Evolutionary conservation across 257 asterid genomes (phyloP).

Genomic region (Fraxinus pennsylvanica): DNA sequence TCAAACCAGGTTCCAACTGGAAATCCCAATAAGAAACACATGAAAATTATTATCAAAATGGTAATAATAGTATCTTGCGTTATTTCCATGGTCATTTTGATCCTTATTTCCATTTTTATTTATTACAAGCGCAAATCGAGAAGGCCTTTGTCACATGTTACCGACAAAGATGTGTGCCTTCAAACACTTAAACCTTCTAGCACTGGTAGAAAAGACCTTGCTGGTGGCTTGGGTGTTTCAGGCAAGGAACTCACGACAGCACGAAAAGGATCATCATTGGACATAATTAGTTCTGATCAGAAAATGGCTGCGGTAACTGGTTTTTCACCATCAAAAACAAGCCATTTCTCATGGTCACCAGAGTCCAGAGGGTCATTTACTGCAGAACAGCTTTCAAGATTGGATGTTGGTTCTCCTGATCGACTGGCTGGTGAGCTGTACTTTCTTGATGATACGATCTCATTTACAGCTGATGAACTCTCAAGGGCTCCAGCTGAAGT

Average conservation of each 20-base stretch:
- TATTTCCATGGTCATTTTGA: slow-evolving; percentile 46
- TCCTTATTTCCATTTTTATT: slow-evolving; percentile 55
- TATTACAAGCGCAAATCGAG: slow-evolving; percentile 46
- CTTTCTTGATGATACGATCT: slow-evolving; percentile 84
- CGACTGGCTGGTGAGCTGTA: slow-evolving; percentile 84
- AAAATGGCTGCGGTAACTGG: slow-evolving; percentile 66
- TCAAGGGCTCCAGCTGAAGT: slow-evolving; percentile 98
- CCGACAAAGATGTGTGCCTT: slow-evolving; percentile 45
- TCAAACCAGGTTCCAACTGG: slow-evolving; percentile 40
- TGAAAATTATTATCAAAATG: slow-evolving; percentile 54
- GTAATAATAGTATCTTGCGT: slow-evolving; percentile 62
- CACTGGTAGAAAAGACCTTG: slow-evolving; percentile 45
- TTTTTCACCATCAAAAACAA: slow-evolving; percentile 77
- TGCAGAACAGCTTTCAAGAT: slow-evolving; percentile 67
- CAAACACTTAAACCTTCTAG: slow-evolving; percentile 57
- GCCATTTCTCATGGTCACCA: slow-evolving; percentile 91
- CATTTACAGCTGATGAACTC: slow-evolving; percentile 84
- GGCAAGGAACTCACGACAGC: slow-evolving; percentile 66
- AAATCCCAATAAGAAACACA: slow-evolving; percentile 33
- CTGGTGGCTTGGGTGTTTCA: slow-evolving; percentile 59
- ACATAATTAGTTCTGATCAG: slow-evolving; percentile 68
- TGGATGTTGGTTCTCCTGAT: slow-evolving; percentile 86
- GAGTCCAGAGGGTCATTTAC: slow-evolving; percentile 79
- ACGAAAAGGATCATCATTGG: slow-evolving; percentile 63
- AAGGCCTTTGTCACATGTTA: slow-evolving; percentile 43